Evolutionary conservation across 352 stramenopile genomes (phyloP), one percentile per base, ranked within the genome.

Genomic region (Phytopythium litorale): DNA sequence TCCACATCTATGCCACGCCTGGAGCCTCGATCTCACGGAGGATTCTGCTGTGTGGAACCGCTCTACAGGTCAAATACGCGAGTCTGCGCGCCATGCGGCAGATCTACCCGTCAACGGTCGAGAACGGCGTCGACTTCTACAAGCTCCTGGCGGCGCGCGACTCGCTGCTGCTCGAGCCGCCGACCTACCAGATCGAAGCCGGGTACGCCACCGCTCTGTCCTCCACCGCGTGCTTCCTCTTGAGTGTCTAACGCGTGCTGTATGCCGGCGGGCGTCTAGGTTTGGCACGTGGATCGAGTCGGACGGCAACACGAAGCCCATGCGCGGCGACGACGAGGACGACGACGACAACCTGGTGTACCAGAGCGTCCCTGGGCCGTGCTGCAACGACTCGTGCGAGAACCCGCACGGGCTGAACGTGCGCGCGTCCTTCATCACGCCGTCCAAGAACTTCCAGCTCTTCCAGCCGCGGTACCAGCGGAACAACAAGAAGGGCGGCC

Each of bases 401-500:
- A 93, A 93, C 50, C 84, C 84, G 46, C 82, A 92, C 45, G 84
- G 84, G 3, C 63, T 93, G 42, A 91, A 88, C 49, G 84, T 93
- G 2, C 81, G 81, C 2, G 84, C 84, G 25, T 91, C 84, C 25
- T 93, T 93, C 42, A 78, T 93, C n/a, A 78, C 77, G 23, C 82
- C 84, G 1, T 84, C 83, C 13, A 92, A 92, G 71, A 67, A 81
- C 56, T 91, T 91, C 50, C 77, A 88, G 65, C 76, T 93, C 38
- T 96, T 96, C 58, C 75, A 87, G 62, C 63, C 74, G 12, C 74
- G 81, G 4, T 96, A 96, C 69, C 88, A 96, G 61, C 84, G 87
- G 18, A 96, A 96, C 75, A 96, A 96, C 65, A 96, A 96, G 67
- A 93, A 94, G 56, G 86, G 87, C 42, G 87, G 87, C 3, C 87